Percentiles rank a stretch among this genome's conserved stretches.
phyloP scores from a whole-genome alignment of 768 basidiomycete species.

The Tephrocybe sp. region DNA sequence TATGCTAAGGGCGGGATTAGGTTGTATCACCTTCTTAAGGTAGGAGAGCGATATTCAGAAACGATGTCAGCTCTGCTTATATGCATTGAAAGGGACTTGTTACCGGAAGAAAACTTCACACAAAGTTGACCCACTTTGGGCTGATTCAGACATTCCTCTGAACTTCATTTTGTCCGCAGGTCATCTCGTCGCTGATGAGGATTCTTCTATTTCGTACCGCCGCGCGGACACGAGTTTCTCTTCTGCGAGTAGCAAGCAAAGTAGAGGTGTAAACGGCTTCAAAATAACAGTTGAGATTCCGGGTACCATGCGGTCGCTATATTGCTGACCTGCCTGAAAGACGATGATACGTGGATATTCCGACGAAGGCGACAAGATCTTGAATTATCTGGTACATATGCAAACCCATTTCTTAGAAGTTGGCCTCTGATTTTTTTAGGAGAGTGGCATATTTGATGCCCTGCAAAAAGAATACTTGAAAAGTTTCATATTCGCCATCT shows the following conservation, averaged over 20 bases:
- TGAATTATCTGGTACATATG: conserved; percentile 70
- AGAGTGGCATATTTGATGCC: conserved; percentile 85
- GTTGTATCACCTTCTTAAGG: conserved; percentile 79
- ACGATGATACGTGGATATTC: conserved; percentile 75
- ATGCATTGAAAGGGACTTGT: conserved; percentile 51
- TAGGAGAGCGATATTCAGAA: conserved; percentile 18
- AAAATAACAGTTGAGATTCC: conserved; percentile 56
- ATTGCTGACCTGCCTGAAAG: conserved; percentile 23
- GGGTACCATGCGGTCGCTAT: not conserved
- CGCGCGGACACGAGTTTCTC: conserved; percentile 37
- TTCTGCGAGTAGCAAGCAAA: conserved; percentile 32
- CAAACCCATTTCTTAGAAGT: conserved; percentile 9
- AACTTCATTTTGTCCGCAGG: conserved; percentile 32
- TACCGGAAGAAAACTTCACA: conserved; percentile 79
- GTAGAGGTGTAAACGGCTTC: conserved; percentile 58
- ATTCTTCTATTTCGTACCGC: conserved; percentile 31
- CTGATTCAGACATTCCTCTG: not conserved
- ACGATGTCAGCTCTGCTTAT: not conserved
- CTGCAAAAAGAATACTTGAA: conserved; percentile 81
- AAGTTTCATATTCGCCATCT: conserved; percentile 84
- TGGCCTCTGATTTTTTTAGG: conserved; percentile 41
- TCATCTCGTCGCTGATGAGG: conserved; percentile 54
- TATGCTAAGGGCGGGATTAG: conserved; percentile 68
- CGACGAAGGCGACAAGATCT: conserved; percentile 77
- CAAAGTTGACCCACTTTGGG: conserved; percentile 42